A percentile compares a stretch with the other conserved stretches of the same genome.
Evolutionary conservation across 1,284 basidiomycete genomes (phyloP).

Genomic region (Fistulinella cinereoalba): DNA sequence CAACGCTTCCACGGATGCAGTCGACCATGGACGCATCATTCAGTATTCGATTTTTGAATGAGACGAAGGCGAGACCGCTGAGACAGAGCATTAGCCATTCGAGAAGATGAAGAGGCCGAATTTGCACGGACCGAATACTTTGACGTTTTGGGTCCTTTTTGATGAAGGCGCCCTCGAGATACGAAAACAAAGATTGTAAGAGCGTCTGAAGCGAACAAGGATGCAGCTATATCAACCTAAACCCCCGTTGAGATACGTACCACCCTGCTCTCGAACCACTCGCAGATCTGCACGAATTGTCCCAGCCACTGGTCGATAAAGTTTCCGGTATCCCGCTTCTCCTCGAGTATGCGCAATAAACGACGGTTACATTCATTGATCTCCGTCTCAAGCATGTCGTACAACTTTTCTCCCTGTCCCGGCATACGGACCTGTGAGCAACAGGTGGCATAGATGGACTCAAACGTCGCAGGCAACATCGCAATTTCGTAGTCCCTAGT

Average conservation of each 20-base stretch:
- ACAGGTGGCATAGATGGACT: slow-evolving; percentile 56
- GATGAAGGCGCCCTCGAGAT: slow-evolving; percentile 61
- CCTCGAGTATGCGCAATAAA: slow-evolving; percentile 39
- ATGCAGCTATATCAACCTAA: too few relatives aligned
- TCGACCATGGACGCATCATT: slow-evolving; percentile 44
- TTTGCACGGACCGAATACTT: slow-evolving; percentile 45
- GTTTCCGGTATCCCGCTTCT: slow-evolving; percentile 21
- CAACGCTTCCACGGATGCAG: slow-evolving; percentile 48
- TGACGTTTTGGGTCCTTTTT: slow-evolving; percentile 34
- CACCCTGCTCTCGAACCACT: slow-evolving; percentile 62
- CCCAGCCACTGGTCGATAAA: slow-evolving; percentile 49
- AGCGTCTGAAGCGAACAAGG: slow-evolving; percentile 39
- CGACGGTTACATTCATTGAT: slow-evolving; percentile 48
- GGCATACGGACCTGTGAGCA: slow-evolving; percentile 48
- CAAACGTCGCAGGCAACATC: slow-evolving; percentile 47
- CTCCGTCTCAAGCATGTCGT: slow-evolving; percentile 49
- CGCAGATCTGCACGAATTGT: slow-evolving; percentile 50
- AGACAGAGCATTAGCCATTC: not conserved
- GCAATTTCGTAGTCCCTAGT: slow-evolving; percentile 33
- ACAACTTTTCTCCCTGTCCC: slow-evolving; percentile 53
- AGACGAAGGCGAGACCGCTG: slow-evolving; percentile 52
- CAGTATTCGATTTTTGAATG: slow-evolving; percentile 54
- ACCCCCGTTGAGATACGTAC: too few relatives aligned
- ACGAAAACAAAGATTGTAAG: slow-evolving; percentile 56
- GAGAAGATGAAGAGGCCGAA: not conserved